Base-by-base conservation (phyloP, 345 rosid species). In the Populus simonii region DNA sequence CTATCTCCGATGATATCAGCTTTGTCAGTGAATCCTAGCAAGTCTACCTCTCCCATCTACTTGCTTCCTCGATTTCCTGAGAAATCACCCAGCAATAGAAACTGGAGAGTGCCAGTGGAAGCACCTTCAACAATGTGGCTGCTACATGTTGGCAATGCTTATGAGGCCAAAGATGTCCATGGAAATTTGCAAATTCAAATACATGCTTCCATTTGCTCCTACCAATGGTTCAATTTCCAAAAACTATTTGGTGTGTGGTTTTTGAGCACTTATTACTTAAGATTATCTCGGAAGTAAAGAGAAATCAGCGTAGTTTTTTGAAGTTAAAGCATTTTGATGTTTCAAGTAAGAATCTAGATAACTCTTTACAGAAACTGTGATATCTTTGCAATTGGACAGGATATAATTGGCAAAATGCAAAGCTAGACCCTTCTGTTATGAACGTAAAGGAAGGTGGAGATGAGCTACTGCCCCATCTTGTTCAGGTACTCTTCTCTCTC, bases 1-100 rank as follows among this genome's bases (percentile, higher is more conserved):
- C 33, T 87, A 31, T 87, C 94, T 45, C 99, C 99, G 2, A 93
- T 95, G 99, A 91, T 95, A 79, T 90, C 99, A 66, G 95, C 98
- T 4, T 83, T 95, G 73, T 72, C 98, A 6, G 88, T 95, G 83
- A 88, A 95, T 36, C 93, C 96, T 29, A 89, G 95, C 84, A 90
- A 85, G 74, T 57, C 86, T 22, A 91, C 89, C 3, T 86, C 97
- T 22, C 96, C 98, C 0, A 87, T 95, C 59, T 95, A 93, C 87
- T 72, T 93, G 65, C 92, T 95, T 62, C 99, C 99, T 6, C 89
- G 98, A 17, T 89, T 83, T 79, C 83, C 84, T 0, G 76, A 77
- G 0, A 79, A 76, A 71, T 57, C 86, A 38, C 47, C 7, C 1
- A 78, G 76, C n/a, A 66, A 29, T 70, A 78, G 93, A 79, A 95